Conservation (phyloP, 768 basidiomycete species). For the Stropharia rugosoannulata region DNA sequence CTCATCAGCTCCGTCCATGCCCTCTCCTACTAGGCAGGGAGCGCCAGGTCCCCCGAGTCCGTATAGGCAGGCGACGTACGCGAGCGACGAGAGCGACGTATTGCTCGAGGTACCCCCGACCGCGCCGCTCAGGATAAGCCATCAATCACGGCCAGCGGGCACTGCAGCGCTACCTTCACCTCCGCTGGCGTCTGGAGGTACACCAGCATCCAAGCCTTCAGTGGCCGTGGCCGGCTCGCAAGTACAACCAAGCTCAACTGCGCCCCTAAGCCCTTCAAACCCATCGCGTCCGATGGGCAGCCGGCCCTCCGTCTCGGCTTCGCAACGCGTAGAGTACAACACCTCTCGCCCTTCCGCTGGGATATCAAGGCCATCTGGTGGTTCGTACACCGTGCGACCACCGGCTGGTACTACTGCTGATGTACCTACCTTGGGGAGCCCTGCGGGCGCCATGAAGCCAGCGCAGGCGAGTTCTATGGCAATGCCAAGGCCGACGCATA, state of each 20-base stretch:
- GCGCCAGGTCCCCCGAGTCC: not conserved
- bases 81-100: not conserved
- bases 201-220: conserved; percentile 3
- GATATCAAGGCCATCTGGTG: not conserved
- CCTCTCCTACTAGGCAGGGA: not conserved
- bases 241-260: not conserved
- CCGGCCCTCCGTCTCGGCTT: not conserved
- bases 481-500: too few relatives aligned
- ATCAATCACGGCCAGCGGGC: too few relatives aligned
- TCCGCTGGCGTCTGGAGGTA: too few relatives aligned
- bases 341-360: not conserved
- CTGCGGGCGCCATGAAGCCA: too few relatives aligned
- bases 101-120: not conserved
- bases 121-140: conserved; percentile 11
- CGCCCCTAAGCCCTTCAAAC: not conserved
- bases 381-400: not conserved
- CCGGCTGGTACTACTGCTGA: too few relatives aligned
- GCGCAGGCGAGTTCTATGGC: too few relatives aligned
- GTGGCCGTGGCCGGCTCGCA: not conserved
- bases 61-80: not conserved
- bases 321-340: not conserved
- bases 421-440: too few relatives aligned
- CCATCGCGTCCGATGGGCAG: not conserved
- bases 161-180: too few relatives aligned
- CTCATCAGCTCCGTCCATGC: conserved; percentile 7